Base-by-base conservation (phyloP, 176 grass and related monocot species). In the Secale cereale region DNA sequence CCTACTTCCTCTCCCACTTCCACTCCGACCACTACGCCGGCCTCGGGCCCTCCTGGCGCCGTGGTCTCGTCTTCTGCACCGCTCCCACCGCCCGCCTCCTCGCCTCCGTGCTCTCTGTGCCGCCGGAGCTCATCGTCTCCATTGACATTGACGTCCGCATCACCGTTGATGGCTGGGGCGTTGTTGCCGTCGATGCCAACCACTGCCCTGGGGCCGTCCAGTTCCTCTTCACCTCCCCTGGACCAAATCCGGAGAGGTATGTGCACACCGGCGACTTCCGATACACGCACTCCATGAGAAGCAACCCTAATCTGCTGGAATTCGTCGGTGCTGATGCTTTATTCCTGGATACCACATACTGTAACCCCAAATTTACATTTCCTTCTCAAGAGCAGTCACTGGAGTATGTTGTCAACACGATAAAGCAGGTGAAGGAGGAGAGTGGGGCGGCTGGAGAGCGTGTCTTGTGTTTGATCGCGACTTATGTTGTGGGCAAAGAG, bases 1-100 rank as follows among this genome's bases (percentile, higher is more conserved):
- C 96, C 33, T 98, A 98, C 84, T 98, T 98, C 10, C 89, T 98
- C 36, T 95, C 96, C 64, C 96, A 98, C 86, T 98, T 98, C 88
- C 96, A 98, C 86, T 90, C 96, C 20, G 96, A 98, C 39, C 96
- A 98, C 78, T 92, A 98, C 86, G 57, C 75, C 14, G 91, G 96
- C 65, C 89, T 98, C 32, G 32, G 85, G 17, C 90, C 86, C 60
- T 84, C 85, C 61, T 98, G 96, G 96, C 84, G 79, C 82, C 81
- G 89, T n/a, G 96, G 96, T 5, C 72, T 98, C 68, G 61, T 98
- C 37, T 94, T 93, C 83, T 98, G 93, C 82, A 89, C 96, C 45
- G 81, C 77, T 10, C 74, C 65, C 69, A 95, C 96, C 70, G 91
- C 91, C 8, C 87, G 89, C 61, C 89, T 98, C 37, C 57, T 98